Evolutionary conservation across 1,284 basidiomycete genomes (phyloP).

Genomic region (Ustilago bromivora): DNA sequence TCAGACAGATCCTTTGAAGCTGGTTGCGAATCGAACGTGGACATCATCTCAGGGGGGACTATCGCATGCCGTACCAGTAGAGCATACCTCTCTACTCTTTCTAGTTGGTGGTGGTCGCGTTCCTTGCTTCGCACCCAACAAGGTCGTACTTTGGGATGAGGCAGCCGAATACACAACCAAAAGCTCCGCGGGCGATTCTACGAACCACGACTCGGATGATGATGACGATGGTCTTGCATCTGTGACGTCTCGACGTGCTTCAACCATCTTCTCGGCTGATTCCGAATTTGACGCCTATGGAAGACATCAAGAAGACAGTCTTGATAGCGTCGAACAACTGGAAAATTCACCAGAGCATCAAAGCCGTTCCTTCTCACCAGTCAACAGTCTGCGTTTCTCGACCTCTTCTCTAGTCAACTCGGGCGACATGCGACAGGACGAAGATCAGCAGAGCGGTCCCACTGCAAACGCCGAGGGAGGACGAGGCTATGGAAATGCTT

Average conservation of each 20-base stretch:
- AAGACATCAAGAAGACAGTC: background rate
- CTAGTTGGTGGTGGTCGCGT: slow-evolving; percentile 63
- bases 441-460: background rate
- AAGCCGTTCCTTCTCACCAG: slow-evolving; percentile 9
- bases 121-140: slow-evolving; percentile 64
- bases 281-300: slow-evolving; percentile 46
- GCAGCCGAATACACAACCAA: slow-evolving; percentile 38
- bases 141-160: slow-evolving; percentile 65
- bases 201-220: slow-evolving; percentile 23
- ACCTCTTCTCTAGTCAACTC: slow-evolving; percentile 20
- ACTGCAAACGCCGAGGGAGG: background rate
- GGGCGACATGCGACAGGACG: background rate
- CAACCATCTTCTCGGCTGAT: slow-evolving; percentile 58
- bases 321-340: background rate
- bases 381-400: slow-evolving; percentile 23
- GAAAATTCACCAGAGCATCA: too few species aligned
- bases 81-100: slow-evolving; percentile 57
- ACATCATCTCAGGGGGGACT: slow-evolving; percentile 56
- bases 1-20: slow-evolving; percentile 51
- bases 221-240: slow-evolving; percentile 18
- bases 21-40: slow-evolving; percentile 48
- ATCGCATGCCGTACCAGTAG: slow-evolving; percentile 47
- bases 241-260: slow-evolving; percentile 30
- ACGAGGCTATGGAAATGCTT: background rate
- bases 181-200: background rate